A percentile compares a stretch with the other conserved stretches of the same genome.
These are phyloP conservation scores for Pholiota adiposa DNA, from an alignment of 1,284 basidiomycete species.

Conservation along the genomic window DNA sequence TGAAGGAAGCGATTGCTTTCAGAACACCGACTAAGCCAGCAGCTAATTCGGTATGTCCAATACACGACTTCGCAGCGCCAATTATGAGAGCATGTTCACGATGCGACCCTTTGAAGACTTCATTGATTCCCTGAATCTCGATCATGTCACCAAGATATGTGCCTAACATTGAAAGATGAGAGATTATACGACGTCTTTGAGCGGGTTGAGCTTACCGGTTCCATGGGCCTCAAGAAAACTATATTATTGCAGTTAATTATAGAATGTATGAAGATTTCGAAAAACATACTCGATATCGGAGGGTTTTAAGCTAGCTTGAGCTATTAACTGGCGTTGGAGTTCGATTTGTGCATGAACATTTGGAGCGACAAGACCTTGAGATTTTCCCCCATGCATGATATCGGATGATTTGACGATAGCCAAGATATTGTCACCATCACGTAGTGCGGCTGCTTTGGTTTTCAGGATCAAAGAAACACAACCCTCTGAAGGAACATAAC, in stretches of 20 bases:
- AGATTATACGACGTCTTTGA: not conserved
- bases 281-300: conserved; percentile 33
- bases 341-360: conserved; percentile 30
- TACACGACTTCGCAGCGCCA: conserved; percentile 33
- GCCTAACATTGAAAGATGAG: conserved; percentile 17
- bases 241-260: not conserved
- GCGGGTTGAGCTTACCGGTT: conserved; percentile 10
- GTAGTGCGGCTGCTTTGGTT: conserved; percentile 30
- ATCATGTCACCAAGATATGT: conserved; percentile 35
- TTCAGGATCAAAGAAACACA: conserved; percentile 33
- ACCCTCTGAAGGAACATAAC: conserved; percentile 37
- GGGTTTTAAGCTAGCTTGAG: conserved; percentile 25
- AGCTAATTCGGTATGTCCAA: conserved; percentile 36
- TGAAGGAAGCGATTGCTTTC: conserved; percentile 28
- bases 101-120: conserved; percentile 31
- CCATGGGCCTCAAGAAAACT: conserved; percentile 22
- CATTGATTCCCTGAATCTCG: conserved; percentile 36
- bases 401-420: conserved; percentile 33
- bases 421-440: conserved; percentile 34
- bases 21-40: conserved; percentile 34
- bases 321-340: conserved; percentile 28
- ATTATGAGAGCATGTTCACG: conserved; percentile 28
- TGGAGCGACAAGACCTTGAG: conserved; percentile 38
- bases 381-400: conserved; percentile 34
- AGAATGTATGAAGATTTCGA: not conserved